Base-by-base conservation (phyloP, 352 stramenopile genomes). In the Phytophthora idaei region DNA sequence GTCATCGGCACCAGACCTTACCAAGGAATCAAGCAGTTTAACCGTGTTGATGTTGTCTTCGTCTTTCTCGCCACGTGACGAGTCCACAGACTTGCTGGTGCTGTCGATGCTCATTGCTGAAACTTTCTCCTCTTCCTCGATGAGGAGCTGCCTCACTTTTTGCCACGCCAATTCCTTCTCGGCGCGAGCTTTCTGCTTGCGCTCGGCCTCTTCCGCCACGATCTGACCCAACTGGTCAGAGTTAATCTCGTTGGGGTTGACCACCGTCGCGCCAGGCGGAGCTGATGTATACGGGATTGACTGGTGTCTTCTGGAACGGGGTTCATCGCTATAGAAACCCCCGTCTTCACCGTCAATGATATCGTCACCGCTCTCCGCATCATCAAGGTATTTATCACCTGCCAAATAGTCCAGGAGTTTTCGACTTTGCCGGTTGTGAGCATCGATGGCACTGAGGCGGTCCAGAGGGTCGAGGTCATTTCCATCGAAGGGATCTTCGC, bases 381-480 rank as follows among this genome's bases (percentile, higher is more conserved):
- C 4, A 15, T 88, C 76, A 10, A 11, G 53, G 50, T 89, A 89
- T 15, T 90, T 79, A 17, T 73, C 74, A 17, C n/a, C 49, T 11
- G 78, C 80, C 4, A 90, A 59, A 32, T 90, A 90, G 64, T 89
- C 81, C 5, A 90, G 76, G 14, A 90, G 60, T 51, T 89, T 88
- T 46, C 69, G 83, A 52, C 73, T 69, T 3, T 67, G 67, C 27
- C 71, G 21, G 21, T 21, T 21, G 21, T 21, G 21, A 21, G 21
- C 21, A 21, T 21, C 0, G 21, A 21, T 11, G 8, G 5, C 32
- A 37, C 32, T 37, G 8, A 37, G 32, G 5, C 32, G 32, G 8
- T 37, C 32, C 5, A 37, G 32, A 37, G 1, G 12, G 9, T n/a
- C 12, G 36, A 42, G 36, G 5, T 5, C 11, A 3, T 15, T n/a